Base-by-base conservation (phyloP, 352 stramenopile genomes). In the Globisporangium acanthophoron region DNA sequence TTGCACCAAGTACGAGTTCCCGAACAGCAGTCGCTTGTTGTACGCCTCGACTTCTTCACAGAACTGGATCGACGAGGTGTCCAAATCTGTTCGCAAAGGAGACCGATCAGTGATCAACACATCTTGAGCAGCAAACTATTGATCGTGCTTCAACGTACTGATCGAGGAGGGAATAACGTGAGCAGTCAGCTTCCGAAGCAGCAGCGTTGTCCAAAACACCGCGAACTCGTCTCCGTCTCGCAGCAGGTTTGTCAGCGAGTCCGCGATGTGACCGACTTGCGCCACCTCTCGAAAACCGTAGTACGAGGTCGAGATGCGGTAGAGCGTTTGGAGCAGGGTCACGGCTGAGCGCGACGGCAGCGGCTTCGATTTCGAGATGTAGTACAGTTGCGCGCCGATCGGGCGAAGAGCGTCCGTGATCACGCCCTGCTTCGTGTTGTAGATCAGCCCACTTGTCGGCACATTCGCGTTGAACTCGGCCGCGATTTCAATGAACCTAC, bases 401-500 rank as follows among this genome's bases (percentile, higher is more conserved):
- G 86, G 80, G 5, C 80, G 76, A 13, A 96, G 73, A 3, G 86
- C 80, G 50, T 93, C 87, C 18, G 68, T 62, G 39, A 96, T 82
- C 5, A 88, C 73, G 4, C 73, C 74, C 41, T 92, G 74, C 55
- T 94, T 96, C 6, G 83, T 94, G 46, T 84, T 82, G 70, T 95
- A 94, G 0, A 81, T 61, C 37, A 96, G 88, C 3, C 89, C 89
- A 40, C 82, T 94, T 5, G 76, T 68, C 29, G 87, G 81, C 0
- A 97, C 87, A 52, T 97, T 97, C 12, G 88, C 85, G 44, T 97
- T 97, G 61, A 97, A 96, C 58, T 97, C 89, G 47, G 79, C 70
- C 16, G 87, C 83, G 60, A 93, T 93, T 47, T 85, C 72, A 24
- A 93, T 66, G 52, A 94, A 90, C 8, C 84, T 93, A 65, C 20